Evolutionary conservation across 2,329 filamentous ascomycete species (phyloP), one percentile per base, ranked within the genome.

Genomic region (Xylariaceae sp.): DNA sequence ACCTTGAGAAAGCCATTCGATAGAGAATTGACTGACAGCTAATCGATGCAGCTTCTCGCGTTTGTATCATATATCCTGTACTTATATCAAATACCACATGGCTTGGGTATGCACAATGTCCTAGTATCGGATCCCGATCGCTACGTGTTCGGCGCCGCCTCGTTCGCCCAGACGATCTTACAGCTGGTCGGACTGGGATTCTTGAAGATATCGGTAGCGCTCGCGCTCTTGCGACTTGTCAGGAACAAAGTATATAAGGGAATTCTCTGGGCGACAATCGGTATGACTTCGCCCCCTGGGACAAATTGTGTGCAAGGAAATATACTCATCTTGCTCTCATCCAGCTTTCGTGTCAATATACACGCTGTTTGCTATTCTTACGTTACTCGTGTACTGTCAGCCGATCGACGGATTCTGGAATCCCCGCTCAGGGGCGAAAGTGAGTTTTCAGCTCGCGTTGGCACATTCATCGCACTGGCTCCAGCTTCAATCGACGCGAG

Each of bases 141-240:
- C 12, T 56, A 58, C 14, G 57, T 60, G 2, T 71, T 74, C 45
- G 55, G 64, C 1, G 71, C 74, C 39, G 69, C 71, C 38, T 65
- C 68, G 22, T 78, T 72, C 54, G 68, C 71, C 42, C 73, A 79
- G 51, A 70, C 71, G 7, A 62, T 81, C 42, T 62, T 76, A 39
- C 66, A 74, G 18, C 71, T 76, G 57, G 49, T 57, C 11, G 58
- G 71, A 11, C 65, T 74, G 5, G 66, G 68, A 5, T 58, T 68
- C 1, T 69, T 76, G 45, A 77, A 77, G 57, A 66, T 77, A 15
- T 76, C 74, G 0, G 68, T 75, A 32, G 68, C 66, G 1, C 62
- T 75, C 39, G 72, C 73, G 44, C 62, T 78, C 10, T 58, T 75
- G 47, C 64, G 74, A 39, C 62, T 76, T 3, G 52, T 48, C 12